phyloP scores from a whole-genome alignment of 83 land plant species.

The Larix sibirica region DNA sequence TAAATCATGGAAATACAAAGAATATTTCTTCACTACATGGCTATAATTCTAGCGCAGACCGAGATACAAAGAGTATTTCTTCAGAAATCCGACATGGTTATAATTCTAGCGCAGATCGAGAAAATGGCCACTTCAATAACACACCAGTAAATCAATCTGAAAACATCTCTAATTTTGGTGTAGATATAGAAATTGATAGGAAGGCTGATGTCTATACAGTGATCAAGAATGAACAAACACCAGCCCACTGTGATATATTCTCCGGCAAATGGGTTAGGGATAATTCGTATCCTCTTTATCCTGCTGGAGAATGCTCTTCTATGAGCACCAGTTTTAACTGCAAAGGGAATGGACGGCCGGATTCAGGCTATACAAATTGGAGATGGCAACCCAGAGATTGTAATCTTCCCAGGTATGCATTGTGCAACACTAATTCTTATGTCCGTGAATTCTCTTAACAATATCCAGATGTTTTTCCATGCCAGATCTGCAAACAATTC shows the following conservation, averaged over 20 bases:
- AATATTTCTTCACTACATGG: too few relatives aligned
- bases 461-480: not conserved
- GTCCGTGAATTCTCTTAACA: too few relatives aligned
- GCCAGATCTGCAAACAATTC: not conserved
- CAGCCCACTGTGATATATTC: conserved; percentile 37
- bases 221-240: too few relatives aligned
- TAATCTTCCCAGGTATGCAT: not conserved
- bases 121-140: too few relatives aligned
- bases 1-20: too few relatives aligned
- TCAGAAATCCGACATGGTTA: not conserved
- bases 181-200: too few relatives aligned
- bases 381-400: conserved; percentile 4
- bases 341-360: conserved; percentile 44
- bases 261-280: conserved; percentile 54
- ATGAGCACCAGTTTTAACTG: conserved; percentile 48
- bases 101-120: too few relatives aligned
- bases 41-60: too few relatives aligned
- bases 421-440: too few relatives aligned
- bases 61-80: not conserved
- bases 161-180: too few relatives aligned
- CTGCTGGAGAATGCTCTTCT: conserved; percentile 38
- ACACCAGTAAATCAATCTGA: too few relatives aligned
- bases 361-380: conserved; percentile 10
- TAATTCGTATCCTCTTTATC: conserved; percentile 51
- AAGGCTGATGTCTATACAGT: too few relatives aligned